Conservation (phyloP, 768 basidiomycete genomes). For the Lentinula edodes region DNA sequence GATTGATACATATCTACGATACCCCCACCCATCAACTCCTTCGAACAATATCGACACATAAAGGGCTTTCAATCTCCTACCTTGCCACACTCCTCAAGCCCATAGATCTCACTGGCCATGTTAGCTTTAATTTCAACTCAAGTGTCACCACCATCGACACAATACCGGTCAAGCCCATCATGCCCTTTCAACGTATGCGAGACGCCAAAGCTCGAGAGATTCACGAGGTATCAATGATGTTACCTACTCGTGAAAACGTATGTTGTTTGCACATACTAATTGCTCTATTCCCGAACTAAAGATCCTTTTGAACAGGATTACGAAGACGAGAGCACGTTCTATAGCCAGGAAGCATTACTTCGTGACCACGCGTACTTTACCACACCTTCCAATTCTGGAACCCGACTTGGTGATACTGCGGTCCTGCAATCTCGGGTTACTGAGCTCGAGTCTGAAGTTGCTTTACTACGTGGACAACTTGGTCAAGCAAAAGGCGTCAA, state of each 20-base stretch:
- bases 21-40: slow-evolving; percentile 87
- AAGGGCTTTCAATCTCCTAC: slow-evolving; percentile 63
- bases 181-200: slow-evolving; percentile 67
- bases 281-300: neutral
- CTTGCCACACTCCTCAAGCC: slow-evolving; percentile 81
- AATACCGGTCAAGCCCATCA: slow-evolving; percentile 61
- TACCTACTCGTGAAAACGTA: slow-evolving; percentile 45
- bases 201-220: slow-evolving; percentile 61
- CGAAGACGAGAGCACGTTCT: slow-evolving; percentile 30
- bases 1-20: slow-evolving; percentile 77
- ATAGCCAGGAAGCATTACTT: slow-evolving; percentile 50
- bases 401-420: slow-evolving; percentile 24
- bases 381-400: slow-evolving; percentile 29
- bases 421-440: slow-evolving; percentile 52
- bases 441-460: slow-evolving; percentile 71
- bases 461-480: slow-evolving; percentile 59
- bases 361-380: slow-evolving; percentile 67
- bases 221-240: slow-evolving; percentile 65
- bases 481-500: slow-evolving; percentile 87
- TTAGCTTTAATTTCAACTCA: slow-evolving; percentile 42
- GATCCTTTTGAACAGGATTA: slow-evolving; percentile 13
- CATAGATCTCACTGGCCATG: slow-evolving; percentile 79
- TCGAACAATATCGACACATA: slow-evolving; percentile 72
- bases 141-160: slow-evolving; percentile 42
- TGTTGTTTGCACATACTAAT: neutral